Percentiles rank a stretch among this genome's conserved stretches.
Conservation (phyloP, 352 stramenopile species). For the Phytophthora fragariaefolia region DNA sequence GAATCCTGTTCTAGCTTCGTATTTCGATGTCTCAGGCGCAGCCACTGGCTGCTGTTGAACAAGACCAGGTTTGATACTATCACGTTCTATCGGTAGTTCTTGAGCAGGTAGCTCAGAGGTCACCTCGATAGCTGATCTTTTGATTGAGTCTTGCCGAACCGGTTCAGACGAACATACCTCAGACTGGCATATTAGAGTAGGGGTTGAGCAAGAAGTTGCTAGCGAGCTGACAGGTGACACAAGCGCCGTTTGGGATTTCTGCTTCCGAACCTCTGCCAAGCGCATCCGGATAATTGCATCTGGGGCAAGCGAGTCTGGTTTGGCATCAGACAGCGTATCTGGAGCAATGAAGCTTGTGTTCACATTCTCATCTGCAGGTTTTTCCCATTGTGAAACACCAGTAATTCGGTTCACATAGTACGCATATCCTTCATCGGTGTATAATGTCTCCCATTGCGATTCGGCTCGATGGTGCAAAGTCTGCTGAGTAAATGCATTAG, state of each 20-base stretch:
- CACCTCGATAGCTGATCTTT: background rate
- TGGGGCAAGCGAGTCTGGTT: constrained; percentile 27
- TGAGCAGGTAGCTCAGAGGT: background rate
- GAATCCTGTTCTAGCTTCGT: constrained; percentile 55
- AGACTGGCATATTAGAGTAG: constrained; percentile 8
- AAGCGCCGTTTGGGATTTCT: constrained; percentile 29
- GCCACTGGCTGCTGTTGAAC: background rate
- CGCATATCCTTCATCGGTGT: constrained; percentile 74
- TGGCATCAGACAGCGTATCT: constrained; percentile 13
- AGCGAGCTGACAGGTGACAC: constrained; percentile 13
- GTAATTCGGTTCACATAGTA: constrained; percentile 82
- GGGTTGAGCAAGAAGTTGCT: constrained; percentile 24
- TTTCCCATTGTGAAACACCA: constrained; percentile 81
- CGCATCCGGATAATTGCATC: constrained; percentile 58
- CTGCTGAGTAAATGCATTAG: constrained; percentile 15
- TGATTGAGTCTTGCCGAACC: constrained; percentile 1
- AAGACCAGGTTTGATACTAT: background rate
- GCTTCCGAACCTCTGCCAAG: constrained; percentile 48
- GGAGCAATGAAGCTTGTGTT: background rate
- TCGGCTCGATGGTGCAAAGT: constrained; percentile 3
- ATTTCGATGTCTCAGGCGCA: constrained; percentile 43
- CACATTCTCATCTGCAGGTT: constrained; percentile 36
- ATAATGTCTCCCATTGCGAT: constrained; percentile 69
- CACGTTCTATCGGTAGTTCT: background rate
- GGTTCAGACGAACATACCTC: background rate